Evolutionary conservation across 139 green algal species (phyloP).

Genomic region (Dunaliella primolecta): DNA sequence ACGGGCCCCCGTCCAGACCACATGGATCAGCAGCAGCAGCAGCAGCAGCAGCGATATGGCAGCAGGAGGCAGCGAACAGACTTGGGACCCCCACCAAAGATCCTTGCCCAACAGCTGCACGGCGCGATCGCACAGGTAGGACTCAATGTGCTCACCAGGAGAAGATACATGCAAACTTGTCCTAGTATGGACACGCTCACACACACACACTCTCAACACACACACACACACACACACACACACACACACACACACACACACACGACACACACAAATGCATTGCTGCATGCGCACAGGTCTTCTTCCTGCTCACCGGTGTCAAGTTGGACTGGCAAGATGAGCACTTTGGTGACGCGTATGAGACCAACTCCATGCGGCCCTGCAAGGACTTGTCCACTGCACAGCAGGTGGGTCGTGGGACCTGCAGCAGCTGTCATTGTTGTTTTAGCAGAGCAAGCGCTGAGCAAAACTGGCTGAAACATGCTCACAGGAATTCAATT

Average conservation of each 20-base stretch:
- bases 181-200: too few relatives aligned
- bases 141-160: not conserved
- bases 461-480: not conserved
- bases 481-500: not conserved
- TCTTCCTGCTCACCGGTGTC: not conserved
- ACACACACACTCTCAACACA: too few relatives aligned
- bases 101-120: not conserved
- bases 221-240: too few relatives aligned
- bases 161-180: not conserved
- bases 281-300: not conserved
- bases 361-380: not conserved
- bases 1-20: not conserved
- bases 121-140: not conserved
- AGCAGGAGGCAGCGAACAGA: not conserved
- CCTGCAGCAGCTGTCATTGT: too few relatives aligned
- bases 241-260: too few relatives aligned
- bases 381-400: not conserved
- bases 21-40: not conserved
- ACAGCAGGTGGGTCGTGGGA: not conserved
- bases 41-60: not conserved
- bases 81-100: not conserved
- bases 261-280: not conserved
- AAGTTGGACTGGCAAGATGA: not conserved
- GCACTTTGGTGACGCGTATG: not conserved
- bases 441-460: too few relatives aligned